These are phyloP conservation scores for Willaertia magna DNA, from an alignment of 208 protist genomes.

Conservation along the genomic window DNA sequence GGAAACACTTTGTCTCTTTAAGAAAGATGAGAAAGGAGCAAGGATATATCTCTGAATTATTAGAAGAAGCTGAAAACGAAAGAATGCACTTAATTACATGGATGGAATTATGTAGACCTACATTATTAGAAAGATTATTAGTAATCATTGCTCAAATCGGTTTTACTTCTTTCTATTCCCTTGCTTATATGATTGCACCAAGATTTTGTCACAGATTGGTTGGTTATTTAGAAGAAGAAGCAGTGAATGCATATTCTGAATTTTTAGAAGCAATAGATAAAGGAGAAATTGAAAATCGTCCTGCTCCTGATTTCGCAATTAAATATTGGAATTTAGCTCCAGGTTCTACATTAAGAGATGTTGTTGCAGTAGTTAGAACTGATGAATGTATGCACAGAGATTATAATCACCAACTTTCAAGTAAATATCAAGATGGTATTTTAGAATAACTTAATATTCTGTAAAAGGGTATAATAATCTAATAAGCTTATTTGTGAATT, in stretches of 20 bases:
- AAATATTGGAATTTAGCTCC: constrained; percentile 52
- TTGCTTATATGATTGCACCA: constrained; percentile 43
- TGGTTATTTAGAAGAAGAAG: constrained; percentile 52
- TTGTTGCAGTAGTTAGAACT: constrained; percentile 48
- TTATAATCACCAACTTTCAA: constrained; percentile 57
- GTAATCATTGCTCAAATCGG: constrained; percentile 46
- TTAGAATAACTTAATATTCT: no score
- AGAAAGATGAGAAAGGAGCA: constrained; percentile 51
- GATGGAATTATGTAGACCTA: constrained; percentile 40
- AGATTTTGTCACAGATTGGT: constrained; percentile 40
- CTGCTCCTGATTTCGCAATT: constrained; percentile 53
- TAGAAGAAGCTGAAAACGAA: constrained; percentile 81
- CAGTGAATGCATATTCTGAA: constrained; percentile 40
- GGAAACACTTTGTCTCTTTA: constrained; percentile 56
- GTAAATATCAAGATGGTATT: constrained; percentile 14
- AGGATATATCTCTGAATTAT: constrained; percentile 72
- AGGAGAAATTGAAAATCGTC: constrained; percentile 23
- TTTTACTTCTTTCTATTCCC: constrained; percentile 43
- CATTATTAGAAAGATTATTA: constrained; percentile 28
- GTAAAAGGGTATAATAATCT: no score
- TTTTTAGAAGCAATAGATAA: constrained; percentile 26
- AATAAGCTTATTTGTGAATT: no score
- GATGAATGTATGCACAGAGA: constrained; percentile 65
- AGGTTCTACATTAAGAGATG: constrained; percentile 48
- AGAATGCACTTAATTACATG: constrained; percentile 75